phyloP scores from a whole-genome alignment of 176 grass and related monocot genomes.

The Avena eriantha region DNA sequence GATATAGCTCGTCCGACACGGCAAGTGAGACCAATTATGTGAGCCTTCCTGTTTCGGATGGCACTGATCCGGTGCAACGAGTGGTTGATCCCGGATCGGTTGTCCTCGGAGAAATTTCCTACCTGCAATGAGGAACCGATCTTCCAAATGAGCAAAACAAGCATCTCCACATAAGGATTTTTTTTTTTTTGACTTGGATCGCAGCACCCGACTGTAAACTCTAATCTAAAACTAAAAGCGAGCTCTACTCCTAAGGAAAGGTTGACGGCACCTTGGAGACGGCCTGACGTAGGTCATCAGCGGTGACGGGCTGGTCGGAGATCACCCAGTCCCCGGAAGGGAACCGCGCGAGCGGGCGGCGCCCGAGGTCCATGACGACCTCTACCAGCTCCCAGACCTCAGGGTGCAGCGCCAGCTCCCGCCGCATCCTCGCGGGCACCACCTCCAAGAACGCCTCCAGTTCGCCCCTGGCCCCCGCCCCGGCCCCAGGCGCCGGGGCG shows the following conservation, averaged over 20 bases:
- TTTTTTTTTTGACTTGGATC: not conserved
- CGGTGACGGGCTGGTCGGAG: constrained; percentile 65
- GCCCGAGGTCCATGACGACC: constrained; percentile 94
- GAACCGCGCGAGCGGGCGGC: constrained; percentile 81
- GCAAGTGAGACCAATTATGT: constrained; percentile 95
- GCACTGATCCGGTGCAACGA: constrained; percentile 95
- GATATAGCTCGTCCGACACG: constrained; percentile 89
- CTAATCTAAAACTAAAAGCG: not conserved
- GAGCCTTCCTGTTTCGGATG: constrained; percentile 82
- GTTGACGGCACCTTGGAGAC: constrained; percentile 71
- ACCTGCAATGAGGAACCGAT: constrained; percentile 57
- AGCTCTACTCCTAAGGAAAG: not conserved
- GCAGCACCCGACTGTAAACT: not conserved
- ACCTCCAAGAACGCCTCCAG: constrained; percentile 87
- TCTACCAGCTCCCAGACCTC: constrained; percentile 86
- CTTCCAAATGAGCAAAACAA: constrained; percentile 11
- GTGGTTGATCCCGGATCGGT: constrained; percentile 93
- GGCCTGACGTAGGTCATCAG: constrained; percentile 80
- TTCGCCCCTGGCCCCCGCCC: constrained; percentile 37
- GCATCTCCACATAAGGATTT: not conserved
- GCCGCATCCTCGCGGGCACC: constrained; percentile 79
- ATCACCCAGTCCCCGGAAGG: constrained; percentile 92
- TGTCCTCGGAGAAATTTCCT: constrained; percentile 90
- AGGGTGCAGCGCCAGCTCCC: constrained; percentile 66
- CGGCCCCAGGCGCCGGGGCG: constrained; percentile 18